These are phyloP conservation scores for Pestalotiopsis sp. DNA, from an alignment of 2,329 filamentous ascomycete species.

Conservation along the genomic window DNA sequence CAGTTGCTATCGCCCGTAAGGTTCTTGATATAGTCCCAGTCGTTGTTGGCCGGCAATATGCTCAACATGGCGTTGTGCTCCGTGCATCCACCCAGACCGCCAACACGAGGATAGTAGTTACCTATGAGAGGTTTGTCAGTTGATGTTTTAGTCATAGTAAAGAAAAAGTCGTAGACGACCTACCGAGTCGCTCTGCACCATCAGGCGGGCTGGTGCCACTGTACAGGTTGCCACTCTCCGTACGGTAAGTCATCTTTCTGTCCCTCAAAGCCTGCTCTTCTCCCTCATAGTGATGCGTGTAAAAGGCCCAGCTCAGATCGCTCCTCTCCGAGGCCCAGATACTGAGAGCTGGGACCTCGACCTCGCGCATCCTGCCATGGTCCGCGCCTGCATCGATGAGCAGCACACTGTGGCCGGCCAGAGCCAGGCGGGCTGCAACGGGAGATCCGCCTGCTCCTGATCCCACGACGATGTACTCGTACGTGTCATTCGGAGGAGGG, in stretches of 20 bases:
- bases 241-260: slow-evolving; percentile 59
- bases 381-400: slow-evolving; percentile 63
- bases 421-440: slow-evolving; percentile 58
- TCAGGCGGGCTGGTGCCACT: slow-evolving; percentile 54
- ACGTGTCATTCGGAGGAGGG: slow-evolving; percentile 28
- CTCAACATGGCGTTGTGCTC: slow-evolving; percentile 58
- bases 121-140: slow-evolving; percentile 42
- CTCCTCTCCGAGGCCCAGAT: slow-evolving; percentile 56
- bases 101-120: slow-evolving; percentile 57
- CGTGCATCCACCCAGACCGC: slow-evolving; percentile 59
- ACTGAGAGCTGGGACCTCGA: slow-evolving; percentile 55
- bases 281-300: slow-evolving; percentile 61
- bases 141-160: not conserved
- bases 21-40: slow-evolving; percentile 54
- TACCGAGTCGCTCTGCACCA: slow-evolving; percentile 38
- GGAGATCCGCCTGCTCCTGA: slow-evolving; percentile 62
- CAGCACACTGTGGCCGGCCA: slow-evolving; percentile 59
- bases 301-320: slow-evolving; percentile 64
- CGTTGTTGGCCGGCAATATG: slow-evolving; percentile 53
- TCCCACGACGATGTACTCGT: slow-evolving; percentile 66
- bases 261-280: slow-evolving; percentile 53
- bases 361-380: slow-evolving; percentile 48
- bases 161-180: not conserved
- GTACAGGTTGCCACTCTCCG: slow-evolving; percentile 50
- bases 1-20: slow-evolving; percentile 60